Evolutionary conservation across 305 asterid genomes (phyloP).

Genomic region (Solanum hybrid): DNA sequence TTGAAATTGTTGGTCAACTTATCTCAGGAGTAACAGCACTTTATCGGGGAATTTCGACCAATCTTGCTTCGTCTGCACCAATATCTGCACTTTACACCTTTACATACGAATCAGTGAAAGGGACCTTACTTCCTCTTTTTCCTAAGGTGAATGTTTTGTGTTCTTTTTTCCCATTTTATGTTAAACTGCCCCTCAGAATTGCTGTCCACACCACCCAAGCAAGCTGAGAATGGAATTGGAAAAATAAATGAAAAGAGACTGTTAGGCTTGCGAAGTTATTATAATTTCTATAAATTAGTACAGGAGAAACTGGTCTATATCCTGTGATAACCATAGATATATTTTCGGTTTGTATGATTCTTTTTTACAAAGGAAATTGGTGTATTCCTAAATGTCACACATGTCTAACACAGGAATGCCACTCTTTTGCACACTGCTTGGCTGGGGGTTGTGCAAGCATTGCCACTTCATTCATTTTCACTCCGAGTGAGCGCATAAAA

Average conservation of each 20-base stretch:
- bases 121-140: slow-evolving; percentile 58
- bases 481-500: slow-evolving; percentile 89
- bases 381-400: background rate
- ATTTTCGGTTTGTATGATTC: background rate
- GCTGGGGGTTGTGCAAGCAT: slow-evolving; percentile 93
- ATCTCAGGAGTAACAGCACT: slow-evolving; percentile 72
- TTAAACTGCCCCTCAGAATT: background rate
- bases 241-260: background rate
- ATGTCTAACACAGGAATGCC: slow-evolving; percentile 48
- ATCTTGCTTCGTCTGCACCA: slow-evolving; percentile 84
- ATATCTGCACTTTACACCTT: slow-evolving; percentile 90
- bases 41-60: slow-evolving; percentile 88
- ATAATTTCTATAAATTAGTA: background rate
- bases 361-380: background rate
- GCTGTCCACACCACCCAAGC: background rate
- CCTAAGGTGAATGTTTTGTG: slow-evolving; percentile 45
- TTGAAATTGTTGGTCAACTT: slow-evolving; percentile 11
- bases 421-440: slow-evolving; percentile 74
- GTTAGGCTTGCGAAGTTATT: background rate
- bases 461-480: slow-evolving; percentile 89
- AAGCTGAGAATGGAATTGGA: background rate
- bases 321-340: background rate
- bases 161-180: background rate
- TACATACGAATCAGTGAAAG: slow-evolving; percentile 85
- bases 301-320: background rate